These are phyloP conservation scores for Spergularia marina DNA, from an alignment of 148 eudicot genomes.

Conservation along the genomic window DNA sequence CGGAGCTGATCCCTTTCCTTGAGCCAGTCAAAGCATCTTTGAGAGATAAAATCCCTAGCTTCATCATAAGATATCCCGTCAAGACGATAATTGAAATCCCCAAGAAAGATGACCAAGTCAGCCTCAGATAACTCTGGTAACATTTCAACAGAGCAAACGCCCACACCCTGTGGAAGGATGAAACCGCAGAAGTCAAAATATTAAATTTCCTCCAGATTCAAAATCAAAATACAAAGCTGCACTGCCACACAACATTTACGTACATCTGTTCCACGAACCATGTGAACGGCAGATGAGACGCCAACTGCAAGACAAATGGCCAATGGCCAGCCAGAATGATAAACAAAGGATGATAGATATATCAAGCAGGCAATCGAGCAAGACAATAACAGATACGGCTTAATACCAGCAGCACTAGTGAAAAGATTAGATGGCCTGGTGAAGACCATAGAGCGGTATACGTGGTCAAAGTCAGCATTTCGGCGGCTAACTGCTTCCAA, in stretches of 20 bases:
- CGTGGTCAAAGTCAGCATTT: conserved; percentile 96
- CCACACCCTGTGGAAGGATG: conserved; percentile 43
- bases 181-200: neutral
- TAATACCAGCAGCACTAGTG: conserved; percentile 69
- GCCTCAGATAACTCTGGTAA: conserved; percentile 91
- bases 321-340: conserved; percentile 54
- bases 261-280: conserved; percentile 66
- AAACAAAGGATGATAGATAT: conserved; percentile 47
- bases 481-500: conserved; percentile 87
- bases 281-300: conserved; percentile 59
- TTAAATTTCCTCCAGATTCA: neutral
- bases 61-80: conserved; percentile 96
- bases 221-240: conserved; percentile 2
- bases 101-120: conserved; percentile 91
- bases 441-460: conserved; percentile 79
- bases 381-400: conserved; percentile 49
- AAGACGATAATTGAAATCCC: conserved; percentile 94
- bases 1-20: conserved; percentile 86
- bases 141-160: conserved; percentile 47
- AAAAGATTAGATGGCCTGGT: conserved; percentile 49
- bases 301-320: conserved; percentile 75
- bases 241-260: conserved; percentile 31
- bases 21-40: conserved; percentile 96
- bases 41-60: conserved; percentile 95
- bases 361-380: conserved; percentile 56